phyloP scores from a whole-genome alignment of 2,329 filamentous ascomycete species.

The Trichoderma endophyticum region DNA sequence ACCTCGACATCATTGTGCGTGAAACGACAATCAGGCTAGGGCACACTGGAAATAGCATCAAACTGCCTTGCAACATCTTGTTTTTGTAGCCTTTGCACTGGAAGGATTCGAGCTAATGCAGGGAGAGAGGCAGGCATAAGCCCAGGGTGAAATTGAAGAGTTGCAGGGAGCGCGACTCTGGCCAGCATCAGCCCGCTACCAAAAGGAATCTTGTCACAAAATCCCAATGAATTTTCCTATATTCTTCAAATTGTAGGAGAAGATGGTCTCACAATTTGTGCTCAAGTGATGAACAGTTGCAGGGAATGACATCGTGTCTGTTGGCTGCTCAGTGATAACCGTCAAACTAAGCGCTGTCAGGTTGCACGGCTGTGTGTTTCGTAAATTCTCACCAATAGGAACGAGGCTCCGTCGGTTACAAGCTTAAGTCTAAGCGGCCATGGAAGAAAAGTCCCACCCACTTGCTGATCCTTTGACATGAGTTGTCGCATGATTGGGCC shows the following conservation, averaged over 20 bases:
- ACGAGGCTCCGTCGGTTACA: background rate
- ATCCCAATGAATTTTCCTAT: background rate
- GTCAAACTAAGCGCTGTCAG: background rate
- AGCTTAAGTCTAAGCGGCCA: background rate
- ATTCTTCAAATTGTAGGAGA: background rate
- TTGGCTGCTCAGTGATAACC: background rate
- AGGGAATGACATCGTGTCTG: background rate
- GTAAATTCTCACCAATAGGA: background rate
- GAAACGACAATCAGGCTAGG: background rate
- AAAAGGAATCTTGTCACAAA: background rate
- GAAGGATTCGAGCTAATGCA: slow-evolving; percentile 12
- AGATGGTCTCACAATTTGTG: background rate
- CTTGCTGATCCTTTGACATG: background rate
- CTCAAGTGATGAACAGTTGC: no score
- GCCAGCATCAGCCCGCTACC: background rate
- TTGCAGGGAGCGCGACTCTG: background rate
- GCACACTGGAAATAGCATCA: background rate
- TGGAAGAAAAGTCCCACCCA: background rate
- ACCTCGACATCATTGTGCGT: background rate
- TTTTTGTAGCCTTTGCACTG: background rate
- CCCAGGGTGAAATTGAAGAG: background rate
- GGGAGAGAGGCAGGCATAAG: background rate
- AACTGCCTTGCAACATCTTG: background rate
- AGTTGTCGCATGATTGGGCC: background rate
- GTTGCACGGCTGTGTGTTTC: background rate